A percentile compares a stretch with the other conserved stretches of the same genome.
phyloP scores from a whole-genome alignment of 805 yeast genomes.

The Hanseniaspora taiwanica region DNA sequence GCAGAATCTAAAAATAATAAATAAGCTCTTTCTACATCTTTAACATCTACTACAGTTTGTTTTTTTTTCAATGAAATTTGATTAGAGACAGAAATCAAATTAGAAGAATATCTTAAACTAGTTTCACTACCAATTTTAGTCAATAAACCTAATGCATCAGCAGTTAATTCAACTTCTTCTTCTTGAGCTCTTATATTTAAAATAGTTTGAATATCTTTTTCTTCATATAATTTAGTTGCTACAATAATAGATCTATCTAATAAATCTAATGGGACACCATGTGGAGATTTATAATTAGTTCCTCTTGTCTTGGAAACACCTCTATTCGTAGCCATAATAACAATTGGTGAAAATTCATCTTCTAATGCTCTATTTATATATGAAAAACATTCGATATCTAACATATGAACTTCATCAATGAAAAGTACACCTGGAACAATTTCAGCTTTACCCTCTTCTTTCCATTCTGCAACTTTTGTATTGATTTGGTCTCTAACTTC shows the following conservation, averaged over 20 bases:
- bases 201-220: slow-evolving; percentile 77
- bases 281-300: slow-evolving; percentile 86
- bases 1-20: slow-evolving; percentile 76
- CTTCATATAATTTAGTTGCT: slow-evolving; percentile 65
- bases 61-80: slow-evolving; percentile 78
- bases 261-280: slow-evolving; percentile 92
- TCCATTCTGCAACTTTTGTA: slow-evolving; percentile 95
- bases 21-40: slow-evolving; percentile 80
- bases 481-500: slow-evolving; percentile 95
- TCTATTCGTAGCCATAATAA: slow-evolving; percentile 95
- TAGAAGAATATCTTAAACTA: slow-evolving; percentile 83
- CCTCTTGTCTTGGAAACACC: slow-evolving; percentile 93
- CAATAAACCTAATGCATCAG: slow-evolving; percentile 74
- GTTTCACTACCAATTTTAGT: slow-evolving; percentile 87
- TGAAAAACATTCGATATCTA: slow-evolving; percentile 92
- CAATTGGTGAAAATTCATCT: slow-evolving; percentile 93
- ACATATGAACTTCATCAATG: slow-evolving; percentile 97
- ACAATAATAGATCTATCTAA: slow-evolving; percentile 89
- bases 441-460: slow-evolving; percentile 97
- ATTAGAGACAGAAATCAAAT: slow-evolving; percentile 80
- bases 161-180: slow-evolving; percentile 76
- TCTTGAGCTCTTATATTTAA: slow-evolving; percentile 82
- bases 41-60: slow-evolving; percentile 47
- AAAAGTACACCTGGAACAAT: slow-evolving; percentile 95
- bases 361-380: slow-evolving; percentile 92